Evolutionary conservation across 345 rosid genomes (phyloP).

Genomic region (Hirschfeldia incana): DNA sequence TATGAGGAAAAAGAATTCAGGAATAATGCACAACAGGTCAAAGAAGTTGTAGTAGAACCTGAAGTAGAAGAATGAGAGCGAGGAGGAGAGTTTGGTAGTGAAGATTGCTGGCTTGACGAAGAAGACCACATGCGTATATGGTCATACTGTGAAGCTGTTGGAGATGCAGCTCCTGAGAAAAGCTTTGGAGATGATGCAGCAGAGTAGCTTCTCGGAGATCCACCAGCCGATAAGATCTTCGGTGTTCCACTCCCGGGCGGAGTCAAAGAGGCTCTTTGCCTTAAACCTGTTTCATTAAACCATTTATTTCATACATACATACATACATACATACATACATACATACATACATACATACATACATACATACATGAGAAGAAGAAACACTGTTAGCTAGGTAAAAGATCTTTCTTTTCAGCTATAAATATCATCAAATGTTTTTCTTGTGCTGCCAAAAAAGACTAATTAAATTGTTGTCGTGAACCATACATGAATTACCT

Average conservation of each 20-base stretch:
- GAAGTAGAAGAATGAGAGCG: conserved; percentile 66
- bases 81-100: conserved; percentile 89
- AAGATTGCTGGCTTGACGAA: conserved; percentile 80
- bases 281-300: neutral
- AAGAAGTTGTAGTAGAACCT: conserved; percentile 20
- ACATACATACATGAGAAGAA: neutral
- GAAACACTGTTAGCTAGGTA: neutral
- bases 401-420: neutral
- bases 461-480: neutral
- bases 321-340: no score
- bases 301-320: neutral
- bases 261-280: conserved; percentile 62
- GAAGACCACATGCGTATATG: conserved; percentile 65
- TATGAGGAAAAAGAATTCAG: no score
- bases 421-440: neutral
- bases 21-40: no score
- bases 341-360: no score
- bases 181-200: conserved; percentile 64
- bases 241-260: conserved; percentile 73
- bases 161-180: conserved; percentile 69
- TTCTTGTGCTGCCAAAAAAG: neutral
- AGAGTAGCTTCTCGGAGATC: conserved; percentile 74
- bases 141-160: conserved; percentile 58
- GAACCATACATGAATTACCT: conserved; percentile 43
- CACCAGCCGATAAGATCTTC: conserved; percentile 59